These are phyloP conservation scores for Leccinum olivaceopallidum DNA, from an alignment of 768 basidiomycete species.

Conservation along the genomic window DNA sequence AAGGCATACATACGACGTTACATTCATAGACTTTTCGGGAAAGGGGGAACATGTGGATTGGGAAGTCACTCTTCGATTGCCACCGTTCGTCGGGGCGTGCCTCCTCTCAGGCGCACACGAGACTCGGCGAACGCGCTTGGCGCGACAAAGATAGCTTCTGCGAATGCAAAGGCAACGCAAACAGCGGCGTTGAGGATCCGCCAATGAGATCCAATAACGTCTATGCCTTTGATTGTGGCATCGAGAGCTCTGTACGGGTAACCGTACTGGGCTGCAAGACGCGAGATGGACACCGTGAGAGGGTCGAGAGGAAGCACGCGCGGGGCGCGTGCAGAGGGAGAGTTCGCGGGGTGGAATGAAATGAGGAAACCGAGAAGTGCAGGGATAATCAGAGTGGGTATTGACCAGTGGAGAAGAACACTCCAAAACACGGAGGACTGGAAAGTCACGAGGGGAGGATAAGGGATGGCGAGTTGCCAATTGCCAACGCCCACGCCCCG, in stretches of 20 bases:
- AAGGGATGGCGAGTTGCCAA: slow-evolving; percentile 38
- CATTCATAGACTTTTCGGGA: neutral
- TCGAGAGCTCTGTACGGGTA: slow-evolving; percentile 46
- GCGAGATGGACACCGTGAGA: slow-evolving; percentile 62
- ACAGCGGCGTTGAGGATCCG: slow-evolving; percentile 57
- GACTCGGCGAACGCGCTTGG: slow-evolving; percentile 40
- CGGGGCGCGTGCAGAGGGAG: slow-evolving; percentile 22
- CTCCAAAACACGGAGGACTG: slow-evolving; percentile 50
- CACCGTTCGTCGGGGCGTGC: slow-evolving; percentile 24
- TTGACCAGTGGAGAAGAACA: slow-evolving; percentile 59
- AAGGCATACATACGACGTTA: slow-evolving; percentile 5
- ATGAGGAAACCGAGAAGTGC: slow-evolving; percentile 55
- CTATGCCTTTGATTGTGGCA: slow-evolving; percentile 38
- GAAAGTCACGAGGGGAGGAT: slow-evolving; percentile 50
- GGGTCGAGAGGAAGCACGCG: slow-evolving; percentile 48
- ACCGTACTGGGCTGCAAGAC: slow-evolving; percentile 59
- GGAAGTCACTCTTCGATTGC: slow-evolving; percentile 23
- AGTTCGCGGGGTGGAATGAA: slow-evolving; percentile 55
- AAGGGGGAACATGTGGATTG: neutral
- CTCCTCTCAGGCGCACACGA: slow-evolving; percentile 24
- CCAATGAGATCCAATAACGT: slow-evolving; percentile 56
- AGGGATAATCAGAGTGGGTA: slow-evolving; percentile 64
- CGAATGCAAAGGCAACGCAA: slow-evolving; percentile 64
- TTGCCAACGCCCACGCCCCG: slow-evolving; percentile 6
- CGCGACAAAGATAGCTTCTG: slow-evolving; percentile 57